These are phyloP conservation scores for Hypomontagnella submonticulosa DNA, from an alignment of 495 filamentous ascomycete genomes.

Conservation along the genomic window DNA sequence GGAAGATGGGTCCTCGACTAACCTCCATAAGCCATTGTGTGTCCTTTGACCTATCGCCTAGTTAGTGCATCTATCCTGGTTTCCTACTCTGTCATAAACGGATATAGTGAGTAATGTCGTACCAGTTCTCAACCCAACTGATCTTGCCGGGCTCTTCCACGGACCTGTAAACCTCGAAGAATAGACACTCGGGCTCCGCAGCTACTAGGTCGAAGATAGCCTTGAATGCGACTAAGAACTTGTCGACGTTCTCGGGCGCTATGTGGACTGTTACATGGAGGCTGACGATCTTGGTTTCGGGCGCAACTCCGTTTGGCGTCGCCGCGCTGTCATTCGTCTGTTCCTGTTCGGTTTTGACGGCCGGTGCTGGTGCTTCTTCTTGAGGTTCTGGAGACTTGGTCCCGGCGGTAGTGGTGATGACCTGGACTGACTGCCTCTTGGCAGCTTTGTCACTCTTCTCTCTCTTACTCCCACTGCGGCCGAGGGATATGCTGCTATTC, in stretches of 20 bases:
- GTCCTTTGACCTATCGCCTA: conserved; percentile 46
- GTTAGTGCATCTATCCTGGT: conserved; percentile 14
- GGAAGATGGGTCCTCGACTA: conserved; percentile 11
- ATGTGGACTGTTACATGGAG: conserved; percentile 59
- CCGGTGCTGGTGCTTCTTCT: conserved; percentile 1
- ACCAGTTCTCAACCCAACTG: conserved; percentile 62
- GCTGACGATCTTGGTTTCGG: conserved; percentile 32
- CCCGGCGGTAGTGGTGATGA: conserved; percentile 2
- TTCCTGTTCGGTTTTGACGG: conserved; percentile 1
- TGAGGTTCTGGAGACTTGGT: conserved; percentile 12
- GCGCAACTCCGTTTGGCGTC: not conserved
- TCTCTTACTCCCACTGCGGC: conserved; percentile 30
- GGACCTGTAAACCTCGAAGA: conserved; percentile 61
- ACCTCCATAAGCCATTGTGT: conserved; percentile 57
- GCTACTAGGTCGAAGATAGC: conserved; percentile 55
- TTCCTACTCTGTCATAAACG: not conserved
- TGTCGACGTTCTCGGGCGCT: conserved; percentile 53
- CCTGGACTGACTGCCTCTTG: conserved; percentile 24
- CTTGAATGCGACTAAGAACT: conserved; percentile 56
- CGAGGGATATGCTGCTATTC: conserved; percentile 29
- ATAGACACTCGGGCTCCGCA: conserved; percentile 59
- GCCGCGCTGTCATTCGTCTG: conserved; percentile 1
- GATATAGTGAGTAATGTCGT: not conserved
- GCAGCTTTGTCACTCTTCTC: conserved; percentile 14
- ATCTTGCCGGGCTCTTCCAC: conserved; percentile 56